Evolutionary conservation across 169 alveolate species (phyloP).

Genomic region (Neospora caninum): DNA sequence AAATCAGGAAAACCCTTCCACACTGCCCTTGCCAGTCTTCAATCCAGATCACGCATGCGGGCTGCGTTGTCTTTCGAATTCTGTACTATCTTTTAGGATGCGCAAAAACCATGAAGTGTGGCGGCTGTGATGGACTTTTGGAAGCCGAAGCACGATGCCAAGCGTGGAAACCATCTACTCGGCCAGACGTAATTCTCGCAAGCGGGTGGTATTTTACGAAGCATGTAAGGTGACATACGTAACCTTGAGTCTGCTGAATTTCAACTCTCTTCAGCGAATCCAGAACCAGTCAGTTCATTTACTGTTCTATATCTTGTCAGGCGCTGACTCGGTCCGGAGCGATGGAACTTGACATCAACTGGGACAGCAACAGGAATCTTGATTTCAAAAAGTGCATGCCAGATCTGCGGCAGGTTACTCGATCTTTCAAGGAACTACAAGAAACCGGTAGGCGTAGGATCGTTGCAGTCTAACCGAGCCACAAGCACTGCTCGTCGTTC

Average conservation of each 20-base stretch:
- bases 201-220: constrained; percentile 25
- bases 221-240: not conserved
- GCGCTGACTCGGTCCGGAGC: not conserved
- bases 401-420: constrained; percentile 3
- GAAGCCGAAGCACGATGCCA: constrained; percentile 23
- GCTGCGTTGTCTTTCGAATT: too few species aligned
- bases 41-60: too few species aligned
- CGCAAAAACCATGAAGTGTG: not conserved
- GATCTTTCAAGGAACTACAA: not conserved
- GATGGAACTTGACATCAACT: not conserved
- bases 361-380: not conserved
- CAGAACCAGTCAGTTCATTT: too few species aligned
- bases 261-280: too few species aligned
- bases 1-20: too few species aligned
- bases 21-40: too few species aligned
- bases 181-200: not conserved
- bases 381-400: constrained; percentile 28
- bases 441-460: not conserved
- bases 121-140: not conserved
- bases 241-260: not conserved
- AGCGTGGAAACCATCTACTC: constrained; percentile 35
- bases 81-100: not conserved
- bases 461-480: not conserved
- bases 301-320: not conserved
- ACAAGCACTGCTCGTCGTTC: too few species aligned